Evolutionary conservation across 1,284 basidiomycete genomes (phyloP), one percentile per base, ranked within the genome.

Genomic region (Malassezia equina): DNA sequence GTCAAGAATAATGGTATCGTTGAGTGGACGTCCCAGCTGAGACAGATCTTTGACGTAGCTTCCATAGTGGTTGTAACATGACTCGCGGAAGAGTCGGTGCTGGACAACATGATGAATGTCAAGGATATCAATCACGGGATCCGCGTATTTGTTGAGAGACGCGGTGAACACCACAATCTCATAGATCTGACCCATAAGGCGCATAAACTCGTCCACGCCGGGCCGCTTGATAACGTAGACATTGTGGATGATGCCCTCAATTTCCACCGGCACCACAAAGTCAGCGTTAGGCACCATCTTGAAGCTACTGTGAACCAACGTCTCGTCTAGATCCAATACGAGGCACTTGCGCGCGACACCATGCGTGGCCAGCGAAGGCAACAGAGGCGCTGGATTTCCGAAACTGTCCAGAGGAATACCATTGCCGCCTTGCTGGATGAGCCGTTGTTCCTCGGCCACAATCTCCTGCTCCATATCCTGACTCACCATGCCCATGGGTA

Each of bases 31-130:
- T 32, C 93, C 93, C 36, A 99, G 80, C 77, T 96, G 94, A 39
- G 90, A 95, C 31, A 99, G 80, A 76, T 99, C 94, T 82, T 98
- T 99, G 77, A 99, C 94, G 75, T 96, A 98, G 78, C 94, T 98
- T 51, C 94, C 94, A 77, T 87, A 86, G 78, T 98, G 94, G 75
- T 96, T 96, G 77, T 95, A 96, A 77, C 93, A 99, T 70, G 88
- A 91, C 78, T 99, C 93, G 56, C 93, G 81, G 83, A 99, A 99
- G 50, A 99, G 78, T 52, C 94, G 82, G 76, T 99, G 93, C n/a
- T 86, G 80, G 24, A 98, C 91, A 7, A 91, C 89, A 49, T 84
- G 84, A 75, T 91, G 84, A 23, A 87, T 81, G 72, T 99, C 93
- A 46, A 99, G 81, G 76, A 93, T 94, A 79, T 98, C 94, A 52